Evolutionary conservation across 106 monocot genomes (phyloP), one percentile per base, ranked within the genome.

Genomic region (Triglochin maritima): DNA sequence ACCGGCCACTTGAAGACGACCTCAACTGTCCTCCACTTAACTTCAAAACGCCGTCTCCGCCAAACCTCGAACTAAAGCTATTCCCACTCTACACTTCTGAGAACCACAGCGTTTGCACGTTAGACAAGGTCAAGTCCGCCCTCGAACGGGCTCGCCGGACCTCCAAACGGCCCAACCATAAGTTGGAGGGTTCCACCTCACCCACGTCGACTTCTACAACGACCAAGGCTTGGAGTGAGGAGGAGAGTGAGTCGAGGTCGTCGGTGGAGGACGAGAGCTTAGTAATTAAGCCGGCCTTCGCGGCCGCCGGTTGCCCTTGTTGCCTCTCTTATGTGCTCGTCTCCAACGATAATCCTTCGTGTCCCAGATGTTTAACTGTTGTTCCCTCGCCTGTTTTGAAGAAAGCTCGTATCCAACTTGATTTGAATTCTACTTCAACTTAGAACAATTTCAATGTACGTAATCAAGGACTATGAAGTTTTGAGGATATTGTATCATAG

Each of bases 261-360:
- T 46, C 50, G 73, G 13, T 7, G 61, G 29, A 41, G 46, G 74
- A 70, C 57, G 50, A 41, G 46, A 17, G 9, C 48, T 68, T 49
- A 57, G 78, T 41, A 12, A 49, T 49, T 7, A 4, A 9, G 78
- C 49, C 57, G 74, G 2, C 63, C 16, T 46, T 89, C 79, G 58
- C 73, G 63, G 94, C 90, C 15, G 85, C 94, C 4, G 96, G 86
- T 6, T 96, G 92, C 49, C 83, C 87, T 2, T 47, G 59, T 13
- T 92, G 92, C 69, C 71, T 92, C 46, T 63, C 79, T n/a, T 92
- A 92, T 65, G 92, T 92, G 57, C 77, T 92, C 67, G 71, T 87
- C 50, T 70, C 85, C 17, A 74, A 44, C 56, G 63, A 7, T 7
- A 78, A 84, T 57, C 91, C 87, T 47, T 62, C 74, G 56, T 92